These are phyloP conservation scores for Fusarium sp. DNA, from an alignment of 2,329 filamentous ascomycete species.

Conservation along the genomic window DNA sequence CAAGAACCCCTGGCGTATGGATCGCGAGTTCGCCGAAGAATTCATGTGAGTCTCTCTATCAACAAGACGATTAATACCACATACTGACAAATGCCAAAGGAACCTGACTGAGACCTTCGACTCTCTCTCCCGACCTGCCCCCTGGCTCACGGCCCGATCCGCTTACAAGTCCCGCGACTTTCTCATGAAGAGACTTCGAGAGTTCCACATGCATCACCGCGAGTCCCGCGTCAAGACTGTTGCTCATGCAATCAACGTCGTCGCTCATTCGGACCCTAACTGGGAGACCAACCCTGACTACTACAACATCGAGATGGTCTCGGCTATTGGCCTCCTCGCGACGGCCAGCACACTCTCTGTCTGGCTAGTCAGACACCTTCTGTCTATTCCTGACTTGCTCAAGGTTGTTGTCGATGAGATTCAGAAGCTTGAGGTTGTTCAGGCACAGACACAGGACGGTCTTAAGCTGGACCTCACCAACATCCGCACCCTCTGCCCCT, in stretches of 20 bases:
- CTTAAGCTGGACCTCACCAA: constrained; percentile 39
- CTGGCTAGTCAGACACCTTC: constrained; percentile 47
- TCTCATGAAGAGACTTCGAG: constrained; percentile 38
- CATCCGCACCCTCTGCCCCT: constrained; percentile 44
- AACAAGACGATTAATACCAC: fast-evolving
- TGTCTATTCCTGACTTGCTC: constrained; percentile 36
- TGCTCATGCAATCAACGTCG: constrained; percentile 48
- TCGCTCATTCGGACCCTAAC: constrained; percentile 44
- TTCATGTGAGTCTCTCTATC: constrained; percentile 42
- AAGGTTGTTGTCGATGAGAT: constrained; percentile 41
- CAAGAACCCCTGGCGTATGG: constrained; percentile 48
- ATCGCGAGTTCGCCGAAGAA: constrained; percentile 46
- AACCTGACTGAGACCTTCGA: constrained; percentile 47
- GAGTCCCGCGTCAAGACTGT: constrained; percentile 38
- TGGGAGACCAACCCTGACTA: constrained; percentile 50
- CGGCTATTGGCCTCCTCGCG: constrained; percentile 47
- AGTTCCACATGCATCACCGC: constrained; percentile 44
- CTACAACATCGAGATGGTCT: constrained; percentile 49
- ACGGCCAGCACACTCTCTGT: constrained; percentile 48
- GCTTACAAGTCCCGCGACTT: constrained; percentile 45
- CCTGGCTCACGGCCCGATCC: constrained; percentile 43
- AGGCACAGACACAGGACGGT: constrained; percentile 11
- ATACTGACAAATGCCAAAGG: constrained; percentile 30
- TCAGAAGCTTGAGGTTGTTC: constrained; percentile 25
- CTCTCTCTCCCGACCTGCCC: constrained; percentile 43